phyloP scores from a whole-genome alignment of 1,139 yeast genomes.

The Suhomyces anneliseae region DNA sequence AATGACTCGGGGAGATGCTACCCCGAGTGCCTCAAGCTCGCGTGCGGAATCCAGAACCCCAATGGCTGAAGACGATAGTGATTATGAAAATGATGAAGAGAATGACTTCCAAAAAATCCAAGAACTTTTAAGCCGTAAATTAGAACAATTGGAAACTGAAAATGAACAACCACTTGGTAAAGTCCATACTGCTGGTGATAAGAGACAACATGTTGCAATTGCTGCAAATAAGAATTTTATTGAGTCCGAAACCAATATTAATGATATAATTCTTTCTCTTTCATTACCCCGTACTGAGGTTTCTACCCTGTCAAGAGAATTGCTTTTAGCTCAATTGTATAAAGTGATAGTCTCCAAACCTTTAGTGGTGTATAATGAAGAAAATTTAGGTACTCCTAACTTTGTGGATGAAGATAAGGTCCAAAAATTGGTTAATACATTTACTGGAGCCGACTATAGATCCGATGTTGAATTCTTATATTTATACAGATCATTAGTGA shows the following conservation, averaged over 20 bases:
- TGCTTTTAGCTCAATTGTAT: slow-evolving; percentile 52
- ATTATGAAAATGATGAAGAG: slow-evolving; percentile 43
- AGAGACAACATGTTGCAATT: slow-evolving; percentile 33
- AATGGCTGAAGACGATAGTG: slow-evolving; percentile 33
- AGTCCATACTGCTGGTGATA: slow-evolving; percentile 16
- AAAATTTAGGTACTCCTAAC: slow-evolving; percentile 30
- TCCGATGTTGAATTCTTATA: slow-evolving; percentile 46
- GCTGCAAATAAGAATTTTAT: slow-evolving; percentile 38
- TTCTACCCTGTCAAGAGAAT: slow-evolving; percentile 50
- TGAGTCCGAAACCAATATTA: slow-evolving; percentile 40
- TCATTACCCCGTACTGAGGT: slow-evolving; percentile 44
- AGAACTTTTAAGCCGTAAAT: slow-evolving; percentile 39
- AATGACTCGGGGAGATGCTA: slow-evolving; percentile 15
- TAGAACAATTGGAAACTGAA: slow-evolving; percentile 27
- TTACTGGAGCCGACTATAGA: slow-evolving; percentile 37
- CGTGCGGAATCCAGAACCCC: slow-evolving; percentile 46
- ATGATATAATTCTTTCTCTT: slow-evolving; percentile 43
- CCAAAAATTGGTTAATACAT: slow-evolving; percentile 31
- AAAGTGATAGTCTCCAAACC: slow-evolving; percentile 48
- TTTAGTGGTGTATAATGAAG: slow-evolving; percentile 39
- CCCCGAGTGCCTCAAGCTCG: slow-evolving; percentile 23
- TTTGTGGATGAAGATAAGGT: slow-evolving; percentile 41
- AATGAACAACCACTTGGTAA: slow-evolving; percentile 17
- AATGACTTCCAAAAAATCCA: slow-evolving; percentile 42
- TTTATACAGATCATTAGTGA: slow-evolving; percentile 42